Base-by-base conservation (phyloP, 441 rosid genomes). In the Monsonia emarginata region DNA sequence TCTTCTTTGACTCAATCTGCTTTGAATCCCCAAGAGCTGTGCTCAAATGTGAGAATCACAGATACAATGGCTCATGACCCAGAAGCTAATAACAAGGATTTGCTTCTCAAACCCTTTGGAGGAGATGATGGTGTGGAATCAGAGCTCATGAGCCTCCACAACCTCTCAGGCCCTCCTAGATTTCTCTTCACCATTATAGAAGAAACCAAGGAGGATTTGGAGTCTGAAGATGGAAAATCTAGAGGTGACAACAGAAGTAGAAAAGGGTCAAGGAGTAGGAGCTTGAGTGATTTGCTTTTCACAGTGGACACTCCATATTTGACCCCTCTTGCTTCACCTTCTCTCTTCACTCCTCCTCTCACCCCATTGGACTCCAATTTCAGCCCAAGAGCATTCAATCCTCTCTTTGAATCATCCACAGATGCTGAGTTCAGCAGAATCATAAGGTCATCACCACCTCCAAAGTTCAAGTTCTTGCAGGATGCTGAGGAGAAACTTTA, bases 121-220 rank as follows among this genome's bases (percentile, higher is more conserved):
- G 79, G 69, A 56, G 68, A 24, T n/a, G 81, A 75, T 66, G 72
- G 52, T 11, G 63, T 76, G 67, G 87, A 85, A 44, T 57, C 77
- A 59, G 85, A 80, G 75, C 72, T 84, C 30, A 78, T 75, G 84
- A 75, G 81, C 75, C 76, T 85, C 69, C 78, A 74, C 67, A 82
- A 74, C 64, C 74, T 86, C 63, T 78, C 85, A 64, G 84, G 93
- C 38, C 87, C 89, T 38, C 92, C 96, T n/a, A 90, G 94, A 64
- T 88, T 88, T 64, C 81, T 92, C 24, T 92, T 86, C 79, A 90
- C 98, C 64, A 90, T 92, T 50, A 46, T 82, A 44, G 98, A 92
- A 69, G 98, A 90, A 77, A 90, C 98, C 65, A 86, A 72, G 64
- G 98, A 93, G 68, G 98, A 93, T 78, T 77, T 90, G 81, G 98